Evolutionary conservation across 768 basidiomycete genomes (phyloP).

Genomic region (Termitomyces sp.): DNA sequence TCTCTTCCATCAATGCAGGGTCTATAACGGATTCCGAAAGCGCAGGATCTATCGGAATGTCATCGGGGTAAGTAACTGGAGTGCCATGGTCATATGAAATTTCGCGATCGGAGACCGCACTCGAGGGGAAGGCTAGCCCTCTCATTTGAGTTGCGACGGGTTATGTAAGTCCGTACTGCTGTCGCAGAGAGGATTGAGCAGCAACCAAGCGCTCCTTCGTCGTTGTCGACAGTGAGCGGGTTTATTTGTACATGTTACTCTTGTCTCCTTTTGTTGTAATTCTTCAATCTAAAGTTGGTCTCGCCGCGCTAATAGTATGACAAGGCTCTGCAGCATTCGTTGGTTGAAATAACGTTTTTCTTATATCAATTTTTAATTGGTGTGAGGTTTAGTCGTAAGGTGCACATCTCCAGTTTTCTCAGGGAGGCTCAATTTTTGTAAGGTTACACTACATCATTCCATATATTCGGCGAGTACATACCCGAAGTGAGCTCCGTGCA

Average conservation of each 20-base stretch:
- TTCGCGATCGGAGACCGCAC: slow-evolving; percentile 46
- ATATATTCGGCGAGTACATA: neutral
- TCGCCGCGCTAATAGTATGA: neutral
- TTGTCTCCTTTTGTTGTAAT: neutral
- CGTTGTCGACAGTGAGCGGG: slow-evolving; percentile 36
- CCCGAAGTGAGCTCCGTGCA: neutral
- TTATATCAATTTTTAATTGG: neutral
- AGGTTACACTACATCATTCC: neutral
- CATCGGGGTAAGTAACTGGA: slow-evolving; percentile 50
- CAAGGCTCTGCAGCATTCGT: neutral
- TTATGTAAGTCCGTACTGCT: neutral
- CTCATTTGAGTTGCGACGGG: slow-evolving; percentile 35
- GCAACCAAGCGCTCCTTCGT: slow-evolving; percentile 23
- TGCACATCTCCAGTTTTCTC: neutral
- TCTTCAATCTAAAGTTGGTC: neutral
- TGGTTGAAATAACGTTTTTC: neutral
- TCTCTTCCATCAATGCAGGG: slow-evolving; percentile 38
- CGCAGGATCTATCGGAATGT: slow-evolving; percentile 81
- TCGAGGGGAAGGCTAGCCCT: slow-evolving; percentile 52
- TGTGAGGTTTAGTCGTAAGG: neutral
- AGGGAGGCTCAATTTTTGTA: neutral
- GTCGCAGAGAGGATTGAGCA: slow-evolving; percentile 8
- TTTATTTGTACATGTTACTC: slow-evolving; percentile 32
- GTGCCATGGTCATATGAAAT: slow-evolving; percentile 55
- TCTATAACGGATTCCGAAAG: slow-evolving; percentile 50